Evolutionary conservation across 1,284 basidiomycete species (phyloP).

Genomic region (Fomitopsis betulina): DNA sequence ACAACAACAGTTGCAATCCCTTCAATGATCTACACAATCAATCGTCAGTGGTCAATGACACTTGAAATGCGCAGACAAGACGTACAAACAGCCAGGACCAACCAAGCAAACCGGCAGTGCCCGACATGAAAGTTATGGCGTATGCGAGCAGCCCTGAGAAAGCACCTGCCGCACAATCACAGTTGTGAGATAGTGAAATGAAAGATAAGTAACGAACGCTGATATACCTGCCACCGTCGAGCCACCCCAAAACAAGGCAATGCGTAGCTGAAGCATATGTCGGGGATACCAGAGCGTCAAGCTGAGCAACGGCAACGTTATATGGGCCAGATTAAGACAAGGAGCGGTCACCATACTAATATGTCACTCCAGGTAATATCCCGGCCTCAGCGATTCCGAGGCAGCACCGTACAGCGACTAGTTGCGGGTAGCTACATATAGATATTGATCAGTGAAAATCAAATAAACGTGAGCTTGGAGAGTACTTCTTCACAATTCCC

Average conservation of each 20-base stretch:
- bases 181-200: constrained; percentile 1
- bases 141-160: constrained; percentile 37
- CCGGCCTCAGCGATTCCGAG: constrained; percentile 69
- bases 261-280: constrained; percentile 28
- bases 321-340: too few relatives aligned
- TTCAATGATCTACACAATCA: constrained; percentile 40
- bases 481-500: constrained; percentile 60
- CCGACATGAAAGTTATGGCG: constrained; percentile 39
- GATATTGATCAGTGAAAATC: constrained; percentile 2
- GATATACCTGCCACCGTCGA: constrained; percentile 22
- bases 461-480: background rate
- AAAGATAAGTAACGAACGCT: constrained; percentile 6
- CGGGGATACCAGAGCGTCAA: constrained; percentile 32
- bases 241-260: constrained; percentile 33
- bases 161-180: constrained; percentile 17
- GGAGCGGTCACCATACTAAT: constrained; percentile 35
- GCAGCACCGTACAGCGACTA: constrained; percentile 54
- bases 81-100: constrained; percentile 48
- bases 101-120: constrained; percentile 32
- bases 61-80: background rate
- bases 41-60: background rate
- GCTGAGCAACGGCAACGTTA: constrained; percentile 9
- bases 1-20: constrained; percentile 46
- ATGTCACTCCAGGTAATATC: constrained; percentile 63
- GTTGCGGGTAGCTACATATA: constrained; percentile 47